Conservation (phyloP, 1,139 yeast genomes). For the Yamadazyma blattariae region DNA sequence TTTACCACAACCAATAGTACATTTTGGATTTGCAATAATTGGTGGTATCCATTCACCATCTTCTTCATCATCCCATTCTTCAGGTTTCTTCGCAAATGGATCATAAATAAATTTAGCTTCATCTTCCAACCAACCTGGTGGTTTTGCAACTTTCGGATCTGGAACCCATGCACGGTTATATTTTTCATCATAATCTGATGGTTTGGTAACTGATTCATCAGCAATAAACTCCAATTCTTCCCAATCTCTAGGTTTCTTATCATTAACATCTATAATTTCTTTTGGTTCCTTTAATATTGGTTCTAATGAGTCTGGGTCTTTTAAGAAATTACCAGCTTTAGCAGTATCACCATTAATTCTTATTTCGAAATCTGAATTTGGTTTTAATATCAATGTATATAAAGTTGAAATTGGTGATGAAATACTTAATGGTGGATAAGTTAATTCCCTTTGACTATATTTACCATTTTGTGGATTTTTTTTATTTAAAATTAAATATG, state of each 20-base stretch:
- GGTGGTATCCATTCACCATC: constrained; percentile 85
- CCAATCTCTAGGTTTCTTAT: constrained; percentile 76
- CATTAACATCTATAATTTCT: constrained; percentile 60
- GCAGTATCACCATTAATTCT: constrained; percentile 77
- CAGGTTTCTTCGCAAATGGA: constrained; percentile 64
- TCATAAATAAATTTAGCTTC: constrained; percentile 58
- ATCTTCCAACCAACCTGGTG: constrained; percentile 77
- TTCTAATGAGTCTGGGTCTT: constrained; percentile 43
- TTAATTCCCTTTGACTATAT: constrained; percentile 66
- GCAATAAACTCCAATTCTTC: constrained; percentile 61
- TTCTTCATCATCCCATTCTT: constrained; percentile 82
- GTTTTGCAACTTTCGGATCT: constrained; percentile 66
- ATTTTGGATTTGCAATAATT: constrained; percentile 66
- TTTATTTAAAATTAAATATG: constrained; percentile 71
- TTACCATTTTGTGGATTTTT: constrained; percentile 53
- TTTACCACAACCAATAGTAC: constrained; percentile 74
- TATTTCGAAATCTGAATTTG: constrained; percentile 69
- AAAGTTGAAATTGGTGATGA: constrained; percentile 56
- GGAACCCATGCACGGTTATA: constrained; percentile 55
- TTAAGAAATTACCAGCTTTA: constrained; percentile 64
- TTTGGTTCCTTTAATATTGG: constrained; percentile 68
- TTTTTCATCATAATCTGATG: constrained; percentile 76
- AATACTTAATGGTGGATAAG: constrained; percentile 65
- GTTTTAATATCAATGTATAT: constrained; percentile 71
- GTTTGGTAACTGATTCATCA: constrained; percentile 61